Evolutionary conservation across 2,329 filamentous ascomycete species (phyloP), one percentile per base, ranked within the genome.

Genomic region (Colletotrichum plurivorum): DNA sequence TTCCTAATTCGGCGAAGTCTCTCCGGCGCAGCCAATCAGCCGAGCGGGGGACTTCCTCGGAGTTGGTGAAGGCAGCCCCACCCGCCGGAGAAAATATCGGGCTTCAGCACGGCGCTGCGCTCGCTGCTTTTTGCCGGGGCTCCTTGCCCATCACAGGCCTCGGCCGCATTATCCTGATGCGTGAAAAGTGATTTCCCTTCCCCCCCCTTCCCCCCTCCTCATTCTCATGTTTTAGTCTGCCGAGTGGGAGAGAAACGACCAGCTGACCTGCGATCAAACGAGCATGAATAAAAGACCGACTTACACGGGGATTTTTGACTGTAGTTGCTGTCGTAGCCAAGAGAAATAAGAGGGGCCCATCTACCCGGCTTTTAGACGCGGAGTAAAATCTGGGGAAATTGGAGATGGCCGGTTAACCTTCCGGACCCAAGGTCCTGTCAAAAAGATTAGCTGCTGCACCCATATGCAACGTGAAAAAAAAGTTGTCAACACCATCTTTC

Each of bases 1-100:
- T 70, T 70, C 67, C 67, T 67, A 70, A 70, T 70, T 70, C 41
- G 63, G 67, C 64, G 63, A 67, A 57, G 67, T 56, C 64, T 63
- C 46, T 62, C 39, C 20, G 56, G 20, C 18, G 52, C 46, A 48
- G 52, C 67, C 67, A 70, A 70, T 70, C 67, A 70, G 20, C 25
- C 8, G 51, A 20, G 49, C 55, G 55, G 62, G 62, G n/a, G 18
- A 31, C 57, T 45, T 56, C 49, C 22, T 63, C 67, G 53, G 56
- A 45, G 58, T 56, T 20, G 13, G 46, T 18, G n/a, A 18, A 8
- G 12, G 46, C 7, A 18, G 18, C 10, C n/a, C 43, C 25, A 22
- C 18, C 57, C 20, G 22, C 25, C 66, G 67, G 67, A 70, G 67
- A 70, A 70, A 52, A 25, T 66, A 22, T 67, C 63, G 66, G 66